Evolutionary conservation across 169 alveolate genomes (phyloP).

Genomic region (Perkinsus chesapeaki): DNA sequence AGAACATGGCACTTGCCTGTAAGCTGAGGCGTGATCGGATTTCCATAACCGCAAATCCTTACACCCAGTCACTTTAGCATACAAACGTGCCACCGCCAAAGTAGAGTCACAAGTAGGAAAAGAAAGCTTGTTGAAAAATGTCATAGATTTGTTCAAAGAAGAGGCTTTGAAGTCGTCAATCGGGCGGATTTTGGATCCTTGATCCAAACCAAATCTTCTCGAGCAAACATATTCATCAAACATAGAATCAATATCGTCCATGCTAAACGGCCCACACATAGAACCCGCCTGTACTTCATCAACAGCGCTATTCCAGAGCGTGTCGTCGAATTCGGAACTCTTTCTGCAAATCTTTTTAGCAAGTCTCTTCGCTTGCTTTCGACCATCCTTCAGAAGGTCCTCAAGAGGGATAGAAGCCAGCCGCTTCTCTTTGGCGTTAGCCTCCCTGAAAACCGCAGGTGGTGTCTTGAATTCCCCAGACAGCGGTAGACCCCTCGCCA

Average conservation of each 20-base stretch:
- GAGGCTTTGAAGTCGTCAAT: neutral
- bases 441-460: neutral
- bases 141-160: neutral
- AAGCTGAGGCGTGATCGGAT: neutral
- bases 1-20: neutral
- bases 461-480: neutral
- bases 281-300: neutral
- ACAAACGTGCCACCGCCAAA: neutral
- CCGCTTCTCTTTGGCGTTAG: neutral
- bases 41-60: neutral
- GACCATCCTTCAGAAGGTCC: neutral
- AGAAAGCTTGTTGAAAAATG: neutral
- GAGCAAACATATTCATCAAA: neutral
- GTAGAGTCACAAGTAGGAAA: neutral
- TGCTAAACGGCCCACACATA: neutral
- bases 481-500: neutral
- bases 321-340: neutral
- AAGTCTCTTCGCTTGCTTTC: neutral
- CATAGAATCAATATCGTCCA: neutral
- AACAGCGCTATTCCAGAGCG: neutral
- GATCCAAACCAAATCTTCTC: neutral
- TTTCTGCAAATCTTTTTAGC: neutral
- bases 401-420: neutral
- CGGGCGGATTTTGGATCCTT: neutral
- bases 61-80: neutral